Percentiles rank a stretch among this genome's conserved stretches.
Evolutionary conservation across 2,329 filamentous ascomycete genomes (phyloP).

Genomic region (Nemania bipapillata): DNA sequence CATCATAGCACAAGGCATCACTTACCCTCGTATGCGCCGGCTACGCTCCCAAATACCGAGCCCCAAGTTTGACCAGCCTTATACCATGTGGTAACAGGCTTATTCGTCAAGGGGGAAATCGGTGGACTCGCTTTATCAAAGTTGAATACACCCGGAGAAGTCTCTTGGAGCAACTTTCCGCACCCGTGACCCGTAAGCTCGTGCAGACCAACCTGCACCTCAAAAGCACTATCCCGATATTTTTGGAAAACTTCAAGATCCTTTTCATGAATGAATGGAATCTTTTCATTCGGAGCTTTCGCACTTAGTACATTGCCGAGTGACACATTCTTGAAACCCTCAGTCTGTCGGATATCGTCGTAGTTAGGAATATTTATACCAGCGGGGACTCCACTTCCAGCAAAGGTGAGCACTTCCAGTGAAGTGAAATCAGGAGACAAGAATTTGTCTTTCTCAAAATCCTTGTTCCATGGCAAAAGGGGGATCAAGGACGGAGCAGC

Average conservation of each 20-base stretch:
- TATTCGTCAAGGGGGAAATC: conserved; percentile 78
- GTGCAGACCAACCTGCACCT: conserved; percentile 95
- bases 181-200: conserved; percentile 89
- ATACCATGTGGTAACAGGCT: conserved; percentile 87
- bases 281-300: conserved; percentile 89
- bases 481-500: conserved; percentile 86
- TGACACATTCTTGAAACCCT: conserved; percentile 93
- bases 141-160: conserved; percentile 81
- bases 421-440: conserved; percentile 95
- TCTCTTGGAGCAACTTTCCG: conserved; percentile 93
- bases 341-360: conserved; percentile 72
- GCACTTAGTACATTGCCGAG: conserved; percentile 92
- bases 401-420: conserved; percentile 88
- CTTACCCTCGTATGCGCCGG: conserved; percentile 78
- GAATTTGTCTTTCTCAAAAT: conserved; percentile 97
- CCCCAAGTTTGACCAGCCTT: conserved; percentile 96
- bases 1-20: background rate
- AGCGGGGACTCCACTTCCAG: conserved; percentile 73
- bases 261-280: conserved; percentile 84
- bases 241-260: conserved; percentile 83
- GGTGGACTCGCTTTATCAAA: conserved; percentile 87
- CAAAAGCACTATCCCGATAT: conserved; percentile 87
- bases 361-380: conserved; percentile 69
- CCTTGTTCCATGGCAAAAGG: conserved; percentile 84
- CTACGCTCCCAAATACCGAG: conserved; percentile 87